A percentile compares a stretch with the other conserved stretches of the same genome.
Evolutionary conservation across 306 rosid species (phyloP).

Genomic region (Sphenostylis stenocarpa): DNA sequence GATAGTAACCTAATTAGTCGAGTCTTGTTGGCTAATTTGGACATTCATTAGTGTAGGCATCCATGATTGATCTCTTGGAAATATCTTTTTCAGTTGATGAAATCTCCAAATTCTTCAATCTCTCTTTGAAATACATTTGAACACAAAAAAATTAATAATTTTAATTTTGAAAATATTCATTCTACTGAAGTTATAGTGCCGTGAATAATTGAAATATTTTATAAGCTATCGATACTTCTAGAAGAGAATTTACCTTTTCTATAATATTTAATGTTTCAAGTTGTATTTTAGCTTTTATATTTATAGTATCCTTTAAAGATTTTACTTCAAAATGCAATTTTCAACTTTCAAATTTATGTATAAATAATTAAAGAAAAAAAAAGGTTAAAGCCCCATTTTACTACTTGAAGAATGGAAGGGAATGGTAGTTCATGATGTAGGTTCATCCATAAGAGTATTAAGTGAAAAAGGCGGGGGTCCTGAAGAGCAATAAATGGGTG

Average conservation of each 20-base stretch:
- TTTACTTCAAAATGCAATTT: neutral
- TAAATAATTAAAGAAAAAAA: neutral
- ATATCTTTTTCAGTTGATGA: neutral
- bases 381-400: neutral
- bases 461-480: too few relatives aligned
- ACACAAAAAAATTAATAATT: neutral
- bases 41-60: neutral
- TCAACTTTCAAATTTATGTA: neutral
- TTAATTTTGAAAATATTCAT: neutral
- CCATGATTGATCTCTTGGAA: neutral
- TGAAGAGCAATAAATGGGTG: too few relatives aligned
- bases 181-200: neutral
- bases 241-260: neutral
- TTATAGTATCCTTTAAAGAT: neutral
- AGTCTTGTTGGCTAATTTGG: neutral
- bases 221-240: neutral
- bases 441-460: too few relatives aligned
- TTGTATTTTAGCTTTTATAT: neutral
- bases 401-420: neutral
- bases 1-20: neutral
- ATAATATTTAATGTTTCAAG: neutral
- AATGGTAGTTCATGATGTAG: neutral
- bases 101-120: neutral
- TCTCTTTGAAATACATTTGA: neutral
- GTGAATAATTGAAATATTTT: neutral